Base-by-base conservation (phyloP, 192 early-diverging fungal genomes). In the Borealophlyctis nickersoniae region DNA sequence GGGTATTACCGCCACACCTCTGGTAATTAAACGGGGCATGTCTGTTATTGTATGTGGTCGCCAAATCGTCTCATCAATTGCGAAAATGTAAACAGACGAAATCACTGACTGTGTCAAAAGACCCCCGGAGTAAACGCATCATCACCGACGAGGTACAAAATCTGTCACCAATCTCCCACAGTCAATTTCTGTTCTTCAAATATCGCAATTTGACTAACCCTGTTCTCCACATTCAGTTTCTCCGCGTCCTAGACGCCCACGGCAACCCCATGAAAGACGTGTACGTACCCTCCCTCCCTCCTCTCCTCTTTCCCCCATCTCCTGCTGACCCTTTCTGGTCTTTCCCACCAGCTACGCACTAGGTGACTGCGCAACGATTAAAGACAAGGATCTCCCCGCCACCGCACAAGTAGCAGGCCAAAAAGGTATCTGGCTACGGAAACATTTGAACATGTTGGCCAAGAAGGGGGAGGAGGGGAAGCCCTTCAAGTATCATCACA, bases 331-430 rank as follows among this genome's bases (percentile, higher is more conserved):
- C 39, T 45, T 45, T 19, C 39, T n/a, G n/a, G 24, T 23, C 22
- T 59, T 59, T 16, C 29, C n/a, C 32, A 56, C 39, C 36, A 84
- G 85, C 26, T 93, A 86, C 84, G 91, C 90, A 0, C 63, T 92
- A 26, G 95, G 95, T 52, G 95, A 97, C 72, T 97, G 94, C 71
- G 91, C 91, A 2, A 85, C 87, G 0, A 87, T 93, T 59, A 77
- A 90, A 69, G 87, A 86, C 52, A 76, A 88, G 27, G 81, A 84
- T 50, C 77, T 92, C 9, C 91, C 91, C 23, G 82, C 87, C 4
- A 91, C 89, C 7, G 95, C 95, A 4, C 95, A 97, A 73, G 88
- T 90, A 0, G 90, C 90, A 0, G 83, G 80, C 54, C 90, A 92
- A 66, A 88, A 92, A 53, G 89, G 84, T 0, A 76, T 74, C 5